Conservation (phyloP, 768 basidiomycete genomes). For the Trametes sanguinea region DNA sequence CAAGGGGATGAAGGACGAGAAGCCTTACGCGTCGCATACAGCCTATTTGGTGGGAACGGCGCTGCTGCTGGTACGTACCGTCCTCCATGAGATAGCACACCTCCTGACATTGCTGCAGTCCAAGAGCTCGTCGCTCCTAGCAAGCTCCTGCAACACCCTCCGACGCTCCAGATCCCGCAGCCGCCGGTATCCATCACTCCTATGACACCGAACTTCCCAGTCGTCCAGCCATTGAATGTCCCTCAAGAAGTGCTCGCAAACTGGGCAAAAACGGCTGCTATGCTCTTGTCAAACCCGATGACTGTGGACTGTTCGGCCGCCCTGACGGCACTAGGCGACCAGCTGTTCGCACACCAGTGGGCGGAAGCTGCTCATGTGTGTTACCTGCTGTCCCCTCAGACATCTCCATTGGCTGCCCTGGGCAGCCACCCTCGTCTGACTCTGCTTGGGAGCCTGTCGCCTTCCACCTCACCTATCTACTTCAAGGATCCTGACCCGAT, state of each 20-base stretch:
- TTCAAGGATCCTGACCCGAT: constrained; percentile 71
- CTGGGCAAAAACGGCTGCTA: constrained; percentile 87
- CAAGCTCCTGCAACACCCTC: constrained; percentile 27
- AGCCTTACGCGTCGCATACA: constrained; percentile 77
- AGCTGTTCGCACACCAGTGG: constrained; percentile 69
- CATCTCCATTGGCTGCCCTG: constrained; percentile 71
- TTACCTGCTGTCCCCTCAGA: constrained; percentile 84
- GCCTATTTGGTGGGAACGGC: constrained; percentile 83
- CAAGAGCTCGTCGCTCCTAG: constrained; percentile 68
- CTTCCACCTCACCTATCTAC: constrained; percentile 45
- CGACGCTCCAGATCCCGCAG: constrained; percentile 43
- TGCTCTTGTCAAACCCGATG: constrained; percentile 75
- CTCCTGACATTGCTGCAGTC: constrained; percentile 44
- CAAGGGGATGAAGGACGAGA: constrained; percentile 57
- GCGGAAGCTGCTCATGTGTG: constrained; percentile 90
- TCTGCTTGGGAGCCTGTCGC: constrained; percentile 68
- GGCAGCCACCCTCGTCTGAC: constrained; percentile 68
- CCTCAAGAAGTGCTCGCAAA: constrained; percentile 63
- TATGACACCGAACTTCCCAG: constrained; percentile 61
- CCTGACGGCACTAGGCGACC: constrained; percentile 83
- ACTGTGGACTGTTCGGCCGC: constrained; percentile 70
- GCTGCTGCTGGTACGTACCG: constrained; percentile 62
- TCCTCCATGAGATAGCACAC: background rate
- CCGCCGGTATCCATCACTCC: constrained; percentile 48
- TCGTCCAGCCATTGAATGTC: constrained; percentile 46